Evolutionary conservation across 768 basidiomycete species (phyloP).

Genomic region (Agaricus blazei): DNA sequence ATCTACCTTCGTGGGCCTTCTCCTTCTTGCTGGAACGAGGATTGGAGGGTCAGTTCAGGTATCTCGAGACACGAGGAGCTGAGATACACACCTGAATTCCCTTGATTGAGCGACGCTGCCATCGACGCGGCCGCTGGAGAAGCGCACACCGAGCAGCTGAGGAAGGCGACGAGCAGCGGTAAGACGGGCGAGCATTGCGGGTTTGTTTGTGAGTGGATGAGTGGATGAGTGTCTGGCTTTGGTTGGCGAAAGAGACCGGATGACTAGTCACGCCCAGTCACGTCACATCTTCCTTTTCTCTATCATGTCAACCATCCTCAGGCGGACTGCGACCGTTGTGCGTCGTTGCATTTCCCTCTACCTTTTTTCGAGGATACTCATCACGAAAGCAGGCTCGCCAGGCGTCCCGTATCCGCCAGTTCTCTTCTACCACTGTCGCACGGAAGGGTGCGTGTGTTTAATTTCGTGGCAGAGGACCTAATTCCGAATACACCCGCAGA

Average conservation of each 20-base stretch:
- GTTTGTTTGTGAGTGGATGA: conserved; percentile 5
- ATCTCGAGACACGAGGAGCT: conserved; percentile 9
- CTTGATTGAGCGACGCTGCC: conserved; percentile 58
- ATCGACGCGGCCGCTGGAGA: conserved; percentile 38
- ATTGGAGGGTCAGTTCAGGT: conserved; percentile 8
- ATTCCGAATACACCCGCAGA: conserved; percentile 57
- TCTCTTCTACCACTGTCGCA: conserved; percentile 53
- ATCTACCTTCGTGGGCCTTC: conserved; percentile 54
- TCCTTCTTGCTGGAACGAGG: conserved; percentile 57
- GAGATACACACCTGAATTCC: conserved; percentile 51
- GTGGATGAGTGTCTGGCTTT: conserved; percentile 10
- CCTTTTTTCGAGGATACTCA: not conserved
- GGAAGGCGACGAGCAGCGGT: conserved; percentile 39
- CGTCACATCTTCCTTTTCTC: conserved; percentile 33
- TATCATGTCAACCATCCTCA: conserved; percentile 67
- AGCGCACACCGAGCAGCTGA: conserved; percentile 27
- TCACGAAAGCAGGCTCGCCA: conserved; percentile 40
- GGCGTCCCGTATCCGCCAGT: conserved; percentile 45
- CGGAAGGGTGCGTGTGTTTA: conserved; percentile 54
- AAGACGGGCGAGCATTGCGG: conserved; percentile 36
- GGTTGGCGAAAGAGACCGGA: not conserved
- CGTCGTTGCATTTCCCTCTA: conserved; percentile 15
- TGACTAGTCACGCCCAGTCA: conserved; percentile 30
- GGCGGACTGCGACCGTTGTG: conserved; percentile 50
- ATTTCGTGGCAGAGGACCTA: conserved; percentile 19